phyloP scores from a whole-genome alignment of 345 rosid genomes.

The Salix dunnii region DNA sequence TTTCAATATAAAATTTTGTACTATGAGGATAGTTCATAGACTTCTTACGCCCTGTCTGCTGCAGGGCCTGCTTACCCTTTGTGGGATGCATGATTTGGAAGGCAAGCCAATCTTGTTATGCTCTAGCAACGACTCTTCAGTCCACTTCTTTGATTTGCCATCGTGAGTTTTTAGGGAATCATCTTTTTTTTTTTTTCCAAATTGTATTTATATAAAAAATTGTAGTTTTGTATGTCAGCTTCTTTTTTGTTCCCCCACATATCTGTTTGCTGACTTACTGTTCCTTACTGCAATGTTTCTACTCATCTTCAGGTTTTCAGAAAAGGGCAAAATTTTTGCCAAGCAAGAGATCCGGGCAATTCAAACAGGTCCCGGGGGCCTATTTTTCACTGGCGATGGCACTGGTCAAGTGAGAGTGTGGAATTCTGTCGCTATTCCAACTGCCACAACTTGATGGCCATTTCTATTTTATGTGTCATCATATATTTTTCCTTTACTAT shows the following conservation, averaged over 20 bases:
- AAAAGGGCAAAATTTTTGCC: constrained; percentile 82
- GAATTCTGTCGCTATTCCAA: constrained; percentile 58
- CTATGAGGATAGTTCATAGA: background rate
- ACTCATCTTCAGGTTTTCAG: constrained; percentile 52
- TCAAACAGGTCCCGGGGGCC: constrained; percentile 73
- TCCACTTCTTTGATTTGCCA: constrained; percentile 74
- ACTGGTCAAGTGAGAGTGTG: constrained; percentile 92
- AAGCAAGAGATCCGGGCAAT: constrained; percentile 81
- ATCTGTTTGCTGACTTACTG: background rate
- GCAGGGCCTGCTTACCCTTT: constrained; percentile 72
- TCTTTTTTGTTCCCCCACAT: background rate
- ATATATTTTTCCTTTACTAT: background rate
- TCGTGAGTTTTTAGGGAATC: constrained; percentile 56
- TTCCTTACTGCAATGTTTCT: background rate
- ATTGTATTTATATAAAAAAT: background rate
- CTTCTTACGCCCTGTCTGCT: constrained; percentile 14
- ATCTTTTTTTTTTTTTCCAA: background rate
- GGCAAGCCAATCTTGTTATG: constrained; percentile 79
- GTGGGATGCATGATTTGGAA: constrained; percentile 82
- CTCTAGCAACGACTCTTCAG: constrained; percentile 69
- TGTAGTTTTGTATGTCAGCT: background rate
- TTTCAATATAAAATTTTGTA: background rate
- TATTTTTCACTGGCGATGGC: constrained; percentile 93
- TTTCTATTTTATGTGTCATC: constrained; percentile 17
- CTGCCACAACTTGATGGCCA: constrained; percentile 20